Evolutionary conservation across 345 rosid species (phyloP).

Genomic region (Pugionium dolabratum): DNA sequence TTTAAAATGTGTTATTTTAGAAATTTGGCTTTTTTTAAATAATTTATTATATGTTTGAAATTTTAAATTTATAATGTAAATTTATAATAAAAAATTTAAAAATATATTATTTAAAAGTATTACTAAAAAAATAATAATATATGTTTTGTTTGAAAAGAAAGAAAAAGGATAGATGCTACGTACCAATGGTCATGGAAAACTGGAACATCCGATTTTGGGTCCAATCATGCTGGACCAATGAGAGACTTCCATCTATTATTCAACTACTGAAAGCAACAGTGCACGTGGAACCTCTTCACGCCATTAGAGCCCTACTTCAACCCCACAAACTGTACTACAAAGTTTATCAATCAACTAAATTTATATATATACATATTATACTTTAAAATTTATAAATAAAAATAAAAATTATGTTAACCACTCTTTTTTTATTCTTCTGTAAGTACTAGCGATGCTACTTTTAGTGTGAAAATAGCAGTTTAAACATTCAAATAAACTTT

Average conservation of each 20-base stretch:
- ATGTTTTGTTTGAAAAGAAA: no score
- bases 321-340: constrained; percentile 8
- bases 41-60: no score
- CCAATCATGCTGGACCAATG: constrained; percentile 31
- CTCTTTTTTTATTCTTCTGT: constrained; percentile 22
- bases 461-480: not conserved
- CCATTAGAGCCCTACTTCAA: constrained; percentile 33
- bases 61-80: no score
- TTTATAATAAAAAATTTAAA: no score
- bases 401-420: constrained; percentile 1
- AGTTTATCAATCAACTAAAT: constrained; percentile 1
- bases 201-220: constrained; percentile 17
- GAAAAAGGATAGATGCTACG: not conserved
- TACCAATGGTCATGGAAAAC: constrained; percentile 20
- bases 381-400: no score
- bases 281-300: constrained; percentile 31
- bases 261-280: constrained; percentile 32
- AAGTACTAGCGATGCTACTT: not conserved
- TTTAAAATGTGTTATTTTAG: no score
- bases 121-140: no score
- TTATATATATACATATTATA: not conserved
- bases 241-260: constrained; percentile 30
- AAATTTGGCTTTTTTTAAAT: no score
- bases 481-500: no score
- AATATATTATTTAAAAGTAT: no score